A percentile compares a stretch with the other conserved stretches of the same genome.
Conservation (phyloP, 371 early-diverging fungal species). For the Batrachochytrium dendrobatidis region DNA sequence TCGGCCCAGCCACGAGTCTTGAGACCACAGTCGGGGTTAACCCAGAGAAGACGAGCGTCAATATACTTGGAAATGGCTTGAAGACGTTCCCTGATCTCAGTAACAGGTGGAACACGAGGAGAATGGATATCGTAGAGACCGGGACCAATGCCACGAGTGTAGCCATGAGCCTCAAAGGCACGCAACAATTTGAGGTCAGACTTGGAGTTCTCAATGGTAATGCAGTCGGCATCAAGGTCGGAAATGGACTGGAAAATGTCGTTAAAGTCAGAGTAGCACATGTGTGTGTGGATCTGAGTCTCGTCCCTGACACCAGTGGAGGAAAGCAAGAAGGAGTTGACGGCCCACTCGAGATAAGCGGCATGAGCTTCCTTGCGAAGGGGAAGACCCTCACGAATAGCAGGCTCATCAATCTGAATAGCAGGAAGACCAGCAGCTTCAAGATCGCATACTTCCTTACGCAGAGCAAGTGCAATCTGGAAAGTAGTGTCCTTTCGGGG, state of each 20-base stretch:
- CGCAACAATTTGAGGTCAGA: conserved; percentile 88
- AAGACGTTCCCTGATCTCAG: conserved; percentile 81
- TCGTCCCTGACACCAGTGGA: conserved; percentile 78
- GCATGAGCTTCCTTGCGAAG: conserved; percentile 82
- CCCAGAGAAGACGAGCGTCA: conserved; percentile 58
- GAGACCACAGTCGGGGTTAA: conserved; percentile 97
- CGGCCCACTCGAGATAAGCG: conserved; percentile 91
- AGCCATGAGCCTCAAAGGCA: conserved; percentile 75
- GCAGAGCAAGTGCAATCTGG: conserved; percentile 92
- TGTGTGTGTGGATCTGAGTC: conserved; percentile 86
- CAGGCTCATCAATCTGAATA: conserved; percentile 97
- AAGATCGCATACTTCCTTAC: conserved; percentile 90
- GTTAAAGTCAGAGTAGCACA: conserved; percentile 96
- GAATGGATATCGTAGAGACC: conserved; percentile 92
- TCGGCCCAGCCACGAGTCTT: conserved; percentile 95
- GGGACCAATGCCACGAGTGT: conserved; percentile 89
- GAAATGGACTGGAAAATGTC: conserved; percentile 91
- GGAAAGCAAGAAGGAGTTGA: conserved; percentile 85
- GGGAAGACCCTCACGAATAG: conserved; percentile 96
- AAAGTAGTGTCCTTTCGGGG: conserved; percentile 73
- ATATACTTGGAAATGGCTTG: conserved; percentile 70
- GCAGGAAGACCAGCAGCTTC: conserved; percentile 86
- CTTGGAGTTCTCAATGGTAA: conserved; percentile 95
- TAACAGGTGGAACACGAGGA: conserved; percentile 81
- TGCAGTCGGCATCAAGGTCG: conserved; percentile 63